Evolutionary conservation across 179 eudicot species (phyloP), one percentile per base, ranked within the genome.

Genomic region (Corrigiola litoralis): DNA sequence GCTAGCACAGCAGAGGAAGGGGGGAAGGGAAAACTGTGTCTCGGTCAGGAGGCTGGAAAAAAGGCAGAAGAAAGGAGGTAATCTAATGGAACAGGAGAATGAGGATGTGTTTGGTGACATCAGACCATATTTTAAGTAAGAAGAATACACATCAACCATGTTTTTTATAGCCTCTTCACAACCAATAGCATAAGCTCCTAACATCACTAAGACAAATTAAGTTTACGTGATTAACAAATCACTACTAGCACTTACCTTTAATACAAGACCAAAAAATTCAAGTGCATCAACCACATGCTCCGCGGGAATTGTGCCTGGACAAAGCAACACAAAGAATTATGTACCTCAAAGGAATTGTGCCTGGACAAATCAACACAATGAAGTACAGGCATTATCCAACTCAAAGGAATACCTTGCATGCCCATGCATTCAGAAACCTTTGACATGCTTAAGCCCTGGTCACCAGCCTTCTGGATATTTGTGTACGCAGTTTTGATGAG

Each of bases 401-500:
- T 33, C 37, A 41, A 59, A 36, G 55, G 31, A 67, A 61, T 77
- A 94, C 99, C 91, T 48, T 80, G 72, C 54, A 63, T 72, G 71
- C 80, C 81, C 56, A 78, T 55, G 65, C 74, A 63, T 73, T 81
- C 70, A 61, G 87, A 75, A 71, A 90, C 58, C 67, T 84, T 87
- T 67, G 72, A 80, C 78, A 90, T 83, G 81, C 77, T 81, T 81
- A 94, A 68, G 49, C 97, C 97, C 77, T 94, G 90, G 75, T 94
- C 99, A 72, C 97, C 97, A 71, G 95, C 84, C 63, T 87, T 84
- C 72, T 85, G 91, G 69, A 90, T 80, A 57, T 77, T 86, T 25
- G 62, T 76, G 74, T 80, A 77, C 18, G 79, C 72, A 70, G 74
- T 79, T 71, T 67, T 78, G 61, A 94, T 77, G 40, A 86, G 72